phyloP scores from a whole-genome alignment of 2,329 filamentous ascomycete genomes.

The Amauroascus niger region DNA sequence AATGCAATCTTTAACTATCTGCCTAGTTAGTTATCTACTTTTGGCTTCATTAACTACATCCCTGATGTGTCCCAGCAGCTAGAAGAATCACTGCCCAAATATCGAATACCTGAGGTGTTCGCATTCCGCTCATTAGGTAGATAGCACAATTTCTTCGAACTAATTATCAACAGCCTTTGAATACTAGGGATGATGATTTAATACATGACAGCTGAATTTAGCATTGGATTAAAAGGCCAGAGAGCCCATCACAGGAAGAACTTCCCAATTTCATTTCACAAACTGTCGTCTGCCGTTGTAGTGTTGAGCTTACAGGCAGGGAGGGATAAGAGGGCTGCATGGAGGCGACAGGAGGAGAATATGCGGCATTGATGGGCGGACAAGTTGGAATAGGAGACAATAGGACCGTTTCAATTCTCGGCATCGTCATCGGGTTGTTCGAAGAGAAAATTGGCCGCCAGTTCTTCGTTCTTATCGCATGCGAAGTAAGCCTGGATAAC shows the following conservation, averaged over 20 bases:
- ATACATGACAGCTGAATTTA: background rate
- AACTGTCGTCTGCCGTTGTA: background rate
- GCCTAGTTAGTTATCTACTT: too few relatives aligned
- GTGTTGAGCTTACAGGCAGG: background rate
- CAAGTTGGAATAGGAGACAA: background rate
- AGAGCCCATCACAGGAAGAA: background rate
- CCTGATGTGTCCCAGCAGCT: too few relatives aligned
- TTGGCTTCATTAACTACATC: too few relatives aligned
- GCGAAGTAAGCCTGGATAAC: slow-evolving; percentile 98
- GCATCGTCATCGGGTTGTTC: slow-evolving; percentile 83
- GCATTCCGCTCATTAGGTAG: background rate
- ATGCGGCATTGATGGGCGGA: background rate
- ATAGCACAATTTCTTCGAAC: background rate
- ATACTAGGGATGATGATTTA: background rate
- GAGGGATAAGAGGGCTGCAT: background rate
- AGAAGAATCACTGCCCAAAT: background rate
- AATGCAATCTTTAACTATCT: too few relatives aligned
- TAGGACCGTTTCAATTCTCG: slow-evolving; percentile 7
- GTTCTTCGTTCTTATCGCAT: slow-evolving; percentile 98
- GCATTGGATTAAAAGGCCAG: background rate
- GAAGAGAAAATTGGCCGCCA: slow-evolving; percentile 96
- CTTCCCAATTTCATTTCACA: slow-evolving; percentile 4
- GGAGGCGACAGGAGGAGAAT: background rate
- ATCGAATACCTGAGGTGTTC: too few relatives aligned
- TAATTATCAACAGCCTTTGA: background rate